Evolutionary conservation across 2,329 filamentous ascomycete genomes (phyloP).

Genomic region (Scortechinia acanthostroma): DNA sequence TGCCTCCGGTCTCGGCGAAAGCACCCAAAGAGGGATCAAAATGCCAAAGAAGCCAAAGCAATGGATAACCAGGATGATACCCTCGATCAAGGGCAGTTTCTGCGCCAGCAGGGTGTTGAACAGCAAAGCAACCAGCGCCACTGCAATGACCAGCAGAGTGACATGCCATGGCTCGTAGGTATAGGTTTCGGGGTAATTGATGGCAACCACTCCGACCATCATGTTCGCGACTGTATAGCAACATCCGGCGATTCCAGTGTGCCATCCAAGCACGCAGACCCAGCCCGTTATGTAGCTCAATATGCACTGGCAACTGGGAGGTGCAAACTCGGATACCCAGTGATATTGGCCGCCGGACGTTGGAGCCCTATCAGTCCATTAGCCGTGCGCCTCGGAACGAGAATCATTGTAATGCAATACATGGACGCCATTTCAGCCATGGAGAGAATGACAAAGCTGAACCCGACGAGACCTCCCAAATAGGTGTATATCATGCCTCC

Average conservation of each 20-base stretch:
- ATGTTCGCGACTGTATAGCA: constrained; percentile 32
- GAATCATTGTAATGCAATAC: constrained; percentile 8
- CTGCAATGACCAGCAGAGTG: constrained; percentile 30
- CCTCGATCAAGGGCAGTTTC: constrained; percentile 31
- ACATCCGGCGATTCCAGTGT: constrained; percentile 26
- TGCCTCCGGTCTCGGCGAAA: constrained; percentile 13
- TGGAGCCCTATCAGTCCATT: constrained; percentile 27
- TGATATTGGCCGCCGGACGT: constrained; percentile 51
- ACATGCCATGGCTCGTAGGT: constrained; percentile 25
- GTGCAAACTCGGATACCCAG: constrained; percentile 46
- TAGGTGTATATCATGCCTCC: not conserved
- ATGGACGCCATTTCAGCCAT: constrained; percentile 17
- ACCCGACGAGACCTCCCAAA: not conserved
- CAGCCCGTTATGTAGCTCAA: constrained; percentile 42
- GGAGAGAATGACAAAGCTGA: constrained; percentile 13
- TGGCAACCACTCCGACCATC: constrained; percentile 31
- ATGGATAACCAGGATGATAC: constrained; percentile 32
- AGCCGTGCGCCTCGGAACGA: not conserved
- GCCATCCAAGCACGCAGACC: constrained; percentile 36
- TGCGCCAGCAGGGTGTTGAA: constrained; percentile 33
- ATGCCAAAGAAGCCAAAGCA: constrained; percentile 31
- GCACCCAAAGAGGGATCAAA: constrained; percentile 24
- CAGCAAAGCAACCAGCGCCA: constrained; percentile 26
- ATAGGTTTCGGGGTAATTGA: too few relatives aligned
- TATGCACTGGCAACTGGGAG: constrained; percentile 35